phyloP scores from a whole-genome alignment of 2,329 filamentous ascomycete species.

The Talaromyces marneffei region DNA sequence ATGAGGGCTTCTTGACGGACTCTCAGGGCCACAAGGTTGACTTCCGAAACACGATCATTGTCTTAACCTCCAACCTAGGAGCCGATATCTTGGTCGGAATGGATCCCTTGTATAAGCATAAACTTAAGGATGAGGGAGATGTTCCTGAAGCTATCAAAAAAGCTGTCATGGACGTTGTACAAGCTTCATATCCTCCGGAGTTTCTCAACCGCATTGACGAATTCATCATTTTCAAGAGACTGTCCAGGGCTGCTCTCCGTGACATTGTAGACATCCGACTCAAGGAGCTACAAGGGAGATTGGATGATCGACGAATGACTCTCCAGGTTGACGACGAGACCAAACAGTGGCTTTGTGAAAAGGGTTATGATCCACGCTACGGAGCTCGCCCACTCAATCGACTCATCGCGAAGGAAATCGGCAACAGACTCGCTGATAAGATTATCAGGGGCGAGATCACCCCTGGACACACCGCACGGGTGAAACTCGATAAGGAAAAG shows the following conservation, averaged over 20 bases:
- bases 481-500: constrained; percentile 60
- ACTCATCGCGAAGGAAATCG: constrained; percentile 82
- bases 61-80: constrained; percentile 90
- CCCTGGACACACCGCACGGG: constrained; percentile 65
- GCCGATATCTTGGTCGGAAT: constrained; percentile 82
- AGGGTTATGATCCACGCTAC: constrained; percentile 85
- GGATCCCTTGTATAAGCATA: constrained; percentile 55
- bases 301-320: constrained; percentile 78
- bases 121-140: constrained; percentile 58
- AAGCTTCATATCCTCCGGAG: constrained; percentile 71
- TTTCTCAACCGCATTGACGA: constrained; percentile 96
- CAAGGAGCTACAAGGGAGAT: constrained; percentile 71
- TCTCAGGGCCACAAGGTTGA: constrained; percentile 94
- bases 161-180: constrained; percentile 84
- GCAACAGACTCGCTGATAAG: constrained; percentile 80
- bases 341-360: constrained; percentile 79
- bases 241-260: constrained; percentile 69
- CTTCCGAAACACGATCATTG: constrained; percentile 93
- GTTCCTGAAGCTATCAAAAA: constrained; percentile 68
- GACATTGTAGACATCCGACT: constrained; percentile 94
- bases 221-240: constrained; percentile 90
- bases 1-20: constrained; percentile 93
- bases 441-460: constrained; percentile 83
- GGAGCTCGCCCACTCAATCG: constrained; percentile 87
- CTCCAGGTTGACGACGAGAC: constrained; percentile 66